Percentiles rank a stretch among this genome's conserved stretches.
Conservation (phyloP, 164 flowering plant species). For the Nymphaea thermarum region DNA sequence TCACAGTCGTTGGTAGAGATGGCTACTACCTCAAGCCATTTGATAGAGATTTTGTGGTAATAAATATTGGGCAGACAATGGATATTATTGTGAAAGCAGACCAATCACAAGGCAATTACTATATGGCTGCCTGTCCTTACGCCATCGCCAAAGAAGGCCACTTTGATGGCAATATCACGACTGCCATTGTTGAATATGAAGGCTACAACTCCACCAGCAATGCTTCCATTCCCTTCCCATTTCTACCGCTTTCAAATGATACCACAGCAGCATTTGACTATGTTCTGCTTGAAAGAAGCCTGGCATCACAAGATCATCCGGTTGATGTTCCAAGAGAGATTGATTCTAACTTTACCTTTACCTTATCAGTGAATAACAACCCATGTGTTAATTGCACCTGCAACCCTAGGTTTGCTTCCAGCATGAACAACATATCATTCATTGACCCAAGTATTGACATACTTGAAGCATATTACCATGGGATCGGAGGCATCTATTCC, state of each 20-base stretch:
- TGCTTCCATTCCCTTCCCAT: background rate
- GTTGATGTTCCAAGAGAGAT: constrained; percentile 13
- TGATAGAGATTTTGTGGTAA: constrained; percentile 8
- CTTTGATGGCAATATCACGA: constrained; percentile 16
- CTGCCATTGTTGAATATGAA: constrained; percentile 14
- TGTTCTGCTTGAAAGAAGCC: constrained; percentile 8
- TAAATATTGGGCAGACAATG: constrained; percentile 18
- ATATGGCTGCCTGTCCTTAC: constrained; percentile 21
- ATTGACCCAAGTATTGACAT: constrained; percentile 3
- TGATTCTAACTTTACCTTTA: background rate
- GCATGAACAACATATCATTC: constrained; percentile 13
- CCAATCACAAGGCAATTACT: constrained; percentile 10
- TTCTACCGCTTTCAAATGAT: constrained; percentile 9
- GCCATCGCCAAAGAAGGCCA: constrained; percentile 2
- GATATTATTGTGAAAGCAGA: constrained; percentile 13
- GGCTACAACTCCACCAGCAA: background rate
- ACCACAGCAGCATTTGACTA: constrained; percentile 8
- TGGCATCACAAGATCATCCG: constrained; percentile 12
- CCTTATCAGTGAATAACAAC: constrained; percentile 3
- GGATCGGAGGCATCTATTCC: constrained; percentile 3
- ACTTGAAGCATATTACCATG: constrained; percentile 8
- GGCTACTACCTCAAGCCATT: constrained; percentile 14
- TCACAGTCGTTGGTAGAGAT: constrained; percentile 12
- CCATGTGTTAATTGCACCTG: constrained; percentile 6
- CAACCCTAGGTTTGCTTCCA: constrained; percentile 8